These are phyloP conservation scores for Macrolepiota albuminosa DNA, from an alignment of 768 basidiomycete species.

Conservation along the genomic window DNA sequence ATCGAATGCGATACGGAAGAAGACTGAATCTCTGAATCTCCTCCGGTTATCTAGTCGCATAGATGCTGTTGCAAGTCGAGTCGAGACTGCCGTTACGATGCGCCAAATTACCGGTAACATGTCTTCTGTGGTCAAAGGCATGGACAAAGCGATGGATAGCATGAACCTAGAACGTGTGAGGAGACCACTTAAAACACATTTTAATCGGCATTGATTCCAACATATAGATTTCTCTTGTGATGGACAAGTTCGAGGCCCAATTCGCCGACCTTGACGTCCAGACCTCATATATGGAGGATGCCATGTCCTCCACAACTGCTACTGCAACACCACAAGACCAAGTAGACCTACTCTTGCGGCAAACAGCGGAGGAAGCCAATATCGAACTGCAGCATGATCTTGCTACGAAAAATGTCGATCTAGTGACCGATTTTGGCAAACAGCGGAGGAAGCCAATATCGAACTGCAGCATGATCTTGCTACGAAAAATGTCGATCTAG, in stretches of 20 bases:
- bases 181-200: slow-evolving; percentile 7
- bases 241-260: slow-evolving; percentile 98
- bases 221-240: slow-evolving; percentile 87
- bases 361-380: slow-evolving; percentile 96
- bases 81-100: slow-evolving; percentile 99
- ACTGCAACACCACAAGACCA: slow-evolving; percentile 95
- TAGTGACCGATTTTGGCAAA: slow-evolving; percentile 68
- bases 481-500: slow-evolving; percentile 50
- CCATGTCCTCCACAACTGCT: slow-evolving; percentile 91
- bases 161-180: slow-evolving; percentile 97
- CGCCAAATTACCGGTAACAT: slow-evolving; percentile 93
- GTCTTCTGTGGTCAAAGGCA: slow-evolving; percentile 93
- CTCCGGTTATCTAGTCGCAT: slow-evolving; percentile 87
- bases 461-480: slow-evolving; percentile 91
- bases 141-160: slow-evolving; percentile 98
- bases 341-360: slow-evolving; percentile 85
- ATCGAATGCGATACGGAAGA: slow-evolving; percentile 97
- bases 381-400: slow-evolving; percentile 94
- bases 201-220: not conserved
- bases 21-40: slow-evolving; percentile 89
- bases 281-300: slow-evolving; percentile 96
- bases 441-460: slow-evolving; percentile 95
- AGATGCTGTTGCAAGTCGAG: slow-evolving; percentile 94
- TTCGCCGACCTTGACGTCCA: slow-evolving; percentile 98
- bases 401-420: slow-evolving; percentile 53